Evolutionary conservation across 306 rosid genomes (phyloP).

Genomic region (Acmispon strigosus): DNA sequence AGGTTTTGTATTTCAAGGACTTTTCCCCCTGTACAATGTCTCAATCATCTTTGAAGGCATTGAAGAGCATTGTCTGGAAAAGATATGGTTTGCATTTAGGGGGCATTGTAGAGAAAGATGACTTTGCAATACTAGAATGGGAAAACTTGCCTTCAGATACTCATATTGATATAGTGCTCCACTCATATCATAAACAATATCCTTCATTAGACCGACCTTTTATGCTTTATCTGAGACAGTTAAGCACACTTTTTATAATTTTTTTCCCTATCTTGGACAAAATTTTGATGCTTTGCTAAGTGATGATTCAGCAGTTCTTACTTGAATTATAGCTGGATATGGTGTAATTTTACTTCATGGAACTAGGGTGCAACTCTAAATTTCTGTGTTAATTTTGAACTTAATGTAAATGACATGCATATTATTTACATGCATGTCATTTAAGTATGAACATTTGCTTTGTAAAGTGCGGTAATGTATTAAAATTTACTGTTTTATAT

Average conservation of each 20-base stretch:
- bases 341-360: neutral
- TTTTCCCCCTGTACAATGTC: slow-evolving; percentile 52
- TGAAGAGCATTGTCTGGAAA: slow-evolving; percentile 66
- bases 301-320: neutral
- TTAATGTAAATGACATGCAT: neutral
- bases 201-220: slow-evolving; percentile 18
- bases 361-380: neutral
- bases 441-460: neutral
- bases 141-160: slow-evolving; percentile 45
- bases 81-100: slow-evolving; percentile 65
- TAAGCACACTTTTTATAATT: neutral
- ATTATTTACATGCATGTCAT: neutral
- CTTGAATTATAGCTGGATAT: neutral
- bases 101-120: slow-evolving; percentile 41
- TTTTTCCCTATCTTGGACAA: neutral
- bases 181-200: slow-evolving; percentile 61
- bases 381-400: neutral
- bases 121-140: slow-evolving; percentile 65
- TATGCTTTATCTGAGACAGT: slow-evolving; percentile 16
- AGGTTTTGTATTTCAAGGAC: slow-evolving; percentile 74
- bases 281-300: slow-evolving; percentile 5
- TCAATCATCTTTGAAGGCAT: slow-evolving; percentile 52
- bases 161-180: slow-evolving; percentile 69
- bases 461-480: neutral
- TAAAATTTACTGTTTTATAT: neutral